A percentile compares a stretch with the other conserved stretches of the same genome.
Conservation (phyloP, 2,329 filamentous ascomycete species). For the Fusarium devonianum region DNA sequence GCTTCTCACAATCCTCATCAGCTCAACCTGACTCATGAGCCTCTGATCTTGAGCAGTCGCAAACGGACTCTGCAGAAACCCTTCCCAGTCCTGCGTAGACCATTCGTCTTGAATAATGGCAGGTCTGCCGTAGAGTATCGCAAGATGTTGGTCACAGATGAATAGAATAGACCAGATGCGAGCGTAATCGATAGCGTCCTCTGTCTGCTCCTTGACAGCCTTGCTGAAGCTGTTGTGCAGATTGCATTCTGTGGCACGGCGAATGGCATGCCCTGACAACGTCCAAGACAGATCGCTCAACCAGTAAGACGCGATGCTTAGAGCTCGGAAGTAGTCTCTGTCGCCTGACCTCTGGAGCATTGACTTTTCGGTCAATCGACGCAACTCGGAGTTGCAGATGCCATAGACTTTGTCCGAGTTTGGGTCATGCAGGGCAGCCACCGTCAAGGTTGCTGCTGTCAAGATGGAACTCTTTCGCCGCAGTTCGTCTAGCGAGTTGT, state of each 20-base stretch:
- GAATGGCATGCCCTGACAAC: constrained; percentile 60
- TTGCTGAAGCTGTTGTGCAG: constrained; percentile 50
- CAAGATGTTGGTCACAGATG: constrained; percentile 67
- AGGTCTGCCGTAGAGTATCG: constrained; percentile 65
- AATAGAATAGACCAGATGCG: constrained; percentile 67
- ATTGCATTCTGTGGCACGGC: constrained; percentile 56
- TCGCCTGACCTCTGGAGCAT: constrained; percentile 48
- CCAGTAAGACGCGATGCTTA: constrained; percentile 69
- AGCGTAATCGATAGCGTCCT: constrained; percentile 57
- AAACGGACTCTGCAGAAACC: constrained; percentile 56
- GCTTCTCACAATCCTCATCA: constrained; percentile 65
- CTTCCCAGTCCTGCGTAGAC: constrained; percentile 62
- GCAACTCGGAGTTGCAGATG: constrained; percentile 61
- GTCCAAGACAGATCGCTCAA: constrained; percentile 69
- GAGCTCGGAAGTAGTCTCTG: constrained; percentile 62
- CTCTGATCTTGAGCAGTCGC: constrained; percentile 62
- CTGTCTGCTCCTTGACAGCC: constrained; percentile 45
- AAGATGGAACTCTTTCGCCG: constrained; percentile 63
- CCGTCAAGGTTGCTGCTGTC: constrained; percentile 62
- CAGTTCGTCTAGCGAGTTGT: constrained; percentile 56
- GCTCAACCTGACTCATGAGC: constrained; percentile 63
- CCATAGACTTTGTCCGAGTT: constrained; percentile 59
- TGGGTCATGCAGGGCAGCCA: constrained; percentile 65
- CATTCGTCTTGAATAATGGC: constrained; percentile 64
- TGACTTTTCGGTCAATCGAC: constrained; percentile 58